Evolutionary conservation across 1,284 basidiomycete genomes (phyloP), one percentile per base, ranked within the genome.

Genomic region (Ceratobasidium papillatum): DNA sequence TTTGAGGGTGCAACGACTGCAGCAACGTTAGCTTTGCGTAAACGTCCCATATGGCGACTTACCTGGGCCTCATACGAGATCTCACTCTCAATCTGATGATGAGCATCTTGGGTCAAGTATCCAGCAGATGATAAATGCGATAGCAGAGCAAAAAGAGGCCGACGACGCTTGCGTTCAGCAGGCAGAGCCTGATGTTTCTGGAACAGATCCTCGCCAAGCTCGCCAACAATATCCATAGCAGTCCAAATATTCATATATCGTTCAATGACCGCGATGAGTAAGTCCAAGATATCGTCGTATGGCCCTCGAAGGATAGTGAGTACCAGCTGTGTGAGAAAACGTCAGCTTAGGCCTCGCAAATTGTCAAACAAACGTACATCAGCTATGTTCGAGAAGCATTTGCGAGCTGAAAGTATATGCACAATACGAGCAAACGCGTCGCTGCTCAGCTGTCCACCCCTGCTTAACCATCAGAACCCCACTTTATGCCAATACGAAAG

Each of bases 161-260:
- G 66, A 71, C 66, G 72, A 14, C 56, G 87, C 63, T 87, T 89
- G 79, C 90, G 90, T 65, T 88, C 84, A 17, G 90, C 89, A 65
- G 86, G 85, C 25, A 84, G 82, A 78, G 88, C 81, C 69, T 88
- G 84, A 79, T 92, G 88, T 2, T 89, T 86, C 30, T 84, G 81
- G 79, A 89, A 88, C n/a, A 94, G 84, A 0, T 89, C 86, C 9
- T 82, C 80, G 1, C 88, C 84, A 56, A 94, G 88, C 0, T 78
- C 81, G 38, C 83, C 81, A 75, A 88, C 86, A n/a, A 83, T 84
- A 78, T 91, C 86, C 89, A 94, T 91, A 77, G 90, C 91, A 17
- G 87, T 86, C 92, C 92, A 94, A 34, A 93, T 88, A 22, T 87
- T 71, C 52, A 59, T 71, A 59, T 58, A 59, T 38, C 66, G 52